phyloP scores from a whole-genome alignment of 495 filamentous ascomycete genomes.

The Trichoderma orchidacearum region DNA sequence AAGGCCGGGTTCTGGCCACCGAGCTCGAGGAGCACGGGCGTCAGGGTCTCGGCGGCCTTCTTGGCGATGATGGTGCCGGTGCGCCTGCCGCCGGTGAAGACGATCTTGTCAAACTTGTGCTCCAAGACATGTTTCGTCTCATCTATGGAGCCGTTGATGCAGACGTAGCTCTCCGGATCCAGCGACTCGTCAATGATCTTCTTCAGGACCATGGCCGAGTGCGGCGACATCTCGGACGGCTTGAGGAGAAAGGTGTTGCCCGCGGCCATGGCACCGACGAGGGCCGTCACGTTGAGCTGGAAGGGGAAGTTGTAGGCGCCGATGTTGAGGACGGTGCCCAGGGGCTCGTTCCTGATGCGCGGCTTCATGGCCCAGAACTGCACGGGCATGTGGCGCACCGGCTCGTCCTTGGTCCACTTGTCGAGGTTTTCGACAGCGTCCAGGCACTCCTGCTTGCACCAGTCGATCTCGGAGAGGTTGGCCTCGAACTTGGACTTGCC shows the following conservation, averaged over 20 bases:
- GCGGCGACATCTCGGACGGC: constrained; percentile 69
- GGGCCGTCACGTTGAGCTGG: constrained; percentile 60
- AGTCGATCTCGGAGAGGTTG: constrained; percentile 54
- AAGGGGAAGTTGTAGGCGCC: constrained; percentile 90
- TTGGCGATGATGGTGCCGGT: constrained; percentile 83
- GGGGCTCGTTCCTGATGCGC: constrained; percentile 74
- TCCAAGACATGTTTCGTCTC: constrained; percentile 74
- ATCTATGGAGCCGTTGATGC: constrained; percentile 67
- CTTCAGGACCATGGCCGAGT: constrained; percentile 64
- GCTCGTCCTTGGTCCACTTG: constrained; percentile 73
- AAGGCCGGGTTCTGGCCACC: constrained; percentile 88
- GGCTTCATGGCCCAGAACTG: constrained; percentile 54
- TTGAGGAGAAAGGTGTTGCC: constrained; percentile 85
- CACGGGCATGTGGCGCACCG: constrained; percentile 52
- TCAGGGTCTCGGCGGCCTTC: constrained; percentile 84
- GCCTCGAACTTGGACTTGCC: constrained; percentile 60
- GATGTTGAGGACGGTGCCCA: constrained; percentile 75
- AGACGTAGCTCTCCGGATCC: constrained; percentile 61
- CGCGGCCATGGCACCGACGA: constrained; percentile 82
- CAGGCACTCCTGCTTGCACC: constrained; percentile 65
- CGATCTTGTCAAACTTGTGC: constrained; percentile 94
- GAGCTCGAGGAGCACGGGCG: constrained; percentile 77
- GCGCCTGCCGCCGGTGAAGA: constrained; percentile 70
- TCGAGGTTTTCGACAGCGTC: constrained; percentile 61
- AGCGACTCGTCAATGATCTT: constrained; percentile 58